Evolutionary conservation across 345 rosid species (phyloP), one percentile per base, ranked within the genome.

Genomic region (Acer negundo): DNA sequence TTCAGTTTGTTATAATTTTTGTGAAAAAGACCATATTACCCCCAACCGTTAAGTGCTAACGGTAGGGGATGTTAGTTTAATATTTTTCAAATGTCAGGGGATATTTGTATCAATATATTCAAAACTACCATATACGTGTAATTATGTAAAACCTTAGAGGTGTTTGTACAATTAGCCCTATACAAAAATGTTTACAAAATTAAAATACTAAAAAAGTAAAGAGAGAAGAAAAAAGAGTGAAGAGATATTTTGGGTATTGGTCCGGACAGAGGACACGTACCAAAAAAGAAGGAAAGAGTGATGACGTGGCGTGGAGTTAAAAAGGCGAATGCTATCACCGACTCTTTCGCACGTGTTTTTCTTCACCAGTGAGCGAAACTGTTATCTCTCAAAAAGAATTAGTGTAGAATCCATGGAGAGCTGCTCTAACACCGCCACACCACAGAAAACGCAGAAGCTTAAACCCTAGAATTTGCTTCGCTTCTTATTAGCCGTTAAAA

Each of bases 381-480:
- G 12, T 38, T 62, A 23, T 22, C 67, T 9, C 67, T 24, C 67
- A 4, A 20, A 19, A 56, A n/a, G 10, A n/a, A n/a, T 15, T 22
- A 8, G 63, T 20, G 63, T 59, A 10, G 63, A 59, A 20, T 59
- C 63, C 63, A 59, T 59, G 10, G 63, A 59, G 23, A 59, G 23
- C 12, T n/a, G 64, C 75, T 72, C 26, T 19, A 24, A 62, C 62
- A 49, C 17, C 49, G 69, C 77, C 24, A 63, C 38, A 63, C 77
- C 77, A n/a, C 70, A 74, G 13, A 62, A 24, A 35, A 67, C 13
- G 9, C 49, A 16, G 16, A 70, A 70, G n/a, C 75, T 9, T 22
- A 66, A 70, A 28, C 80, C 74, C 69, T 73, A 17, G 62, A 73
- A 42, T 79, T 79, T 12, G 51, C 31, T 22, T 63, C 53, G 24